Conservation (phyloP, 306 rosid species). For the Prunus fruticosa region DNA sequence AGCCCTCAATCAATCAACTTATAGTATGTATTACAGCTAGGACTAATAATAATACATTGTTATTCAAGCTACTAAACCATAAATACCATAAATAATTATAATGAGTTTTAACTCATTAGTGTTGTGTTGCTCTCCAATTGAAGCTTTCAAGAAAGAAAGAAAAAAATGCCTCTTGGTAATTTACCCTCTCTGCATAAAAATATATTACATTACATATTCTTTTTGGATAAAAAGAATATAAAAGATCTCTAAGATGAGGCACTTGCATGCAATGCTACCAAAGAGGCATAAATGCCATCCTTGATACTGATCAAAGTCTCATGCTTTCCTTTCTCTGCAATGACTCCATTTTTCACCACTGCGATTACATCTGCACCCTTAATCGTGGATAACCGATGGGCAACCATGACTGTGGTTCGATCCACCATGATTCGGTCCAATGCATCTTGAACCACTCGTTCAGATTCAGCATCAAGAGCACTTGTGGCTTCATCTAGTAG, state of each 20-base stretch:
- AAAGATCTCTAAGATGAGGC: slow-evolving; percentile 20
- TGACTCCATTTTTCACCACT: slow-evolving; percentile 57
- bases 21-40: too few relatives aligned
- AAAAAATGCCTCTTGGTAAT: background rate
- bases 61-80: too few relatives aligned
- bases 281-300: slow-evolving; percentile 34
- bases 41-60: too few relatives aligned
- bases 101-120: background rate
- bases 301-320: slow-evolving; percentile 18
- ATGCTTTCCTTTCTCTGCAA: slow-evolving; percentile 41
- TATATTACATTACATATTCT: background rate
- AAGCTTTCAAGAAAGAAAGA: background rate
- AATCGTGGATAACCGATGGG: slow-evolving; percentile 65
- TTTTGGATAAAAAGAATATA: background rate
- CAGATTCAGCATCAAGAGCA: slow-evolving; percentile 79
- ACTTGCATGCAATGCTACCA: slow-evolving; percentile 26
- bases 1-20: background rate
- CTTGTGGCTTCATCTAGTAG: slow-evolving; percentile 74
- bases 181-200: background rate
- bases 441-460: slow-evolving; percentile 70
- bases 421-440: slow-evolving; percentile 54
- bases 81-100: too few relatives aligned
- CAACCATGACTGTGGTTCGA: slow-evolving; percentile 61
- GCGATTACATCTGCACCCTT: slow-evolving; percentile 59
- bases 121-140: background rate